Percentiles rank a stretch among this genome's conserved stretches.
Evolutionary conservation across 805 yeast species (phyloP).

Genomic region (Gaillardinia entomophila): DNA sequence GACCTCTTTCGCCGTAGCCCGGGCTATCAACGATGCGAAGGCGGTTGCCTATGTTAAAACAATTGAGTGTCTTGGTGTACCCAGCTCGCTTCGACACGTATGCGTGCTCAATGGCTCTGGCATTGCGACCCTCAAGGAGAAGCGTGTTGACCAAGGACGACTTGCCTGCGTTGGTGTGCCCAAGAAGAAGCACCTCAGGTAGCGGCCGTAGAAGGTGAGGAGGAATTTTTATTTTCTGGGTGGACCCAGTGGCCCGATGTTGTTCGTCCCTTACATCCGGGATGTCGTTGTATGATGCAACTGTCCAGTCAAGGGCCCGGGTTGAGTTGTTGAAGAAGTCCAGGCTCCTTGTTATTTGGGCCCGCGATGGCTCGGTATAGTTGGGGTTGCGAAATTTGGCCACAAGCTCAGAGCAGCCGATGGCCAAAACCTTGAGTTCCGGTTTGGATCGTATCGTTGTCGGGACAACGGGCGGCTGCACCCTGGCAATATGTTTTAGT

Average conservation of each 20-base stretch:
- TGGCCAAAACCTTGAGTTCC: no score
- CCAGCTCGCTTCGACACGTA: slow-evolving; percentile 52
- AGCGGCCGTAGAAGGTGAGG: slow-evolving; percentile 27
- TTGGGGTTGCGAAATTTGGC: no score
- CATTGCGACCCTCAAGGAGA: slow-evolving; percentile 33
- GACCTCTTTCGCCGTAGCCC: slow-evolving; percentile 79
- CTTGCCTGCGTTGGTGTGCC: slow-evolving; percentile 84
- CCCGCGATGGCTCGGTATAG: no score
- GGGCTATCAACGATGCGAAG: slow-evolving; percentile 79
- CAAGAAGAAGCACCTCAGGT: slow-evolving; percentile 75
- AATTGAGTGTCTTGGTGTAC: slow-evolving; percentile 59
- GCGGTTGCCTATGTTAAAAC: slow-evolving; percentile 59
- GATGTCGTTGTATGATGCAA: slow-evolving; percentile 44
- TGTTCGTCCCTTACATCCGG: slow-evolving; percentile 47
- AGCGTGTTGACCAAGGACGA: slow-evolving; percentile 68
- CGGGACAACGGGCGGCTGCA: no score
- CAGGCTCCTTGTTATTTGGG: no score
- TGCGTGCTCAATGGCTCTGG: slow-evolving; percentile 39
- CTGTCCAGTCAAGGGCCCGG: slow-evolving; percentile 56
- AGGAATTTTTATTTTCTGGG: slow-evolving; percentile 23
- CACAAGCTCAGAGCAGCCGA: no score
- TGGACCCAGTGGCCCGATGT: slow-evolving; percentile 2
- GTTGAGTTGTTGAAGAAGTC: slow-evolving; percentile 43
- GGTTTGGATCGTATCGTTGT: no score
- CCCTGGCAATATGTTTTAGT: no score